Evolutionary conservation across 1,284 basidiomycete species (phyloP), one percentile per base, ranked within the genome.

Genomic region (Irpex sp.): DNA sequence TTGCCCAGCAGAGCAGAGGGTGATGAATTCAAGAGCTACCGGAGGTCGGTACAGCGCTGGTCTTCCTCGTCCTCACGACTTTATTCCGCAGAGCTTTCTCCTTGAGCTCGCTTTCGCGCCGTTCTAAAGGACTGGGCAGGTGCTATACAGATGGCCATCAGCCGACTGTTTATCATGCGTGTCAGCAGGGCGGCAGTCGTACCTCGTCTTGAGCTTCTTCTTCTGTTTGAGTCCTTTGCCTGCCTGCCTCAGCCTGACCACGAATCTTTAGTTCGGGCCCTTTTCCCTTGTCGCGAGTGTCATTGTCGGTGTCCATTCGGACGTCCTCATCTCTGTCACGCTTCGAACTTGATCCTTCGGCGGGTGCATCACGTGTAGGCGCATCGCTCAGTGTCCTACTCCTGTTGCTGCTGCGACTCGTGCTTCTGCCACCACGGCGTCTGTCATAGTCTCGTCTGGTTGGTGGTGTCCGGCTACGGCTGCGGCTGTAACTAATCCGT

Each of bases 51-150:
- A 15, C 39, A 56, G 60, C 39, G 39, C 60, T 61, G 9, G 6
- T 57, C 72, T 88, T 90, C 67, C 89, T 78, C 37, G 86, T 87
- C 68, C 88, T 80, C 67, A 92, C 83, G 60, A 92, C 90, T 71
- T 92, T 92, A 70, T 92, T 91, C 68, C 90, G 81, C 69, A 92
- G 72, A n/a, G 90, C 90, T 70, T 78, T 83, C 68, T 92, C 90
- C 71, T 91, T 92, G 57, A 92, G 72, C 70, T 92, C 90, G 68
- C 83, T 91, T 69, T 92, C 89, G 62, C 86, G 75, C 68, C 77
- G 82, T 67, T 84, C 84, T 36, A 91, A 75, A 13, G 53, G 53
- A 35, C 53, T 55, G 11, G 15, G 53, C 53, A 55, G 26, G 35
- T 15, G 53, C 53, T 55, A 55, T 36, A 55, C 53, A 15, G 53